Conservation (phyloP, 352 stramenopile genomes). For the Blastocystis sp. region DNA sequence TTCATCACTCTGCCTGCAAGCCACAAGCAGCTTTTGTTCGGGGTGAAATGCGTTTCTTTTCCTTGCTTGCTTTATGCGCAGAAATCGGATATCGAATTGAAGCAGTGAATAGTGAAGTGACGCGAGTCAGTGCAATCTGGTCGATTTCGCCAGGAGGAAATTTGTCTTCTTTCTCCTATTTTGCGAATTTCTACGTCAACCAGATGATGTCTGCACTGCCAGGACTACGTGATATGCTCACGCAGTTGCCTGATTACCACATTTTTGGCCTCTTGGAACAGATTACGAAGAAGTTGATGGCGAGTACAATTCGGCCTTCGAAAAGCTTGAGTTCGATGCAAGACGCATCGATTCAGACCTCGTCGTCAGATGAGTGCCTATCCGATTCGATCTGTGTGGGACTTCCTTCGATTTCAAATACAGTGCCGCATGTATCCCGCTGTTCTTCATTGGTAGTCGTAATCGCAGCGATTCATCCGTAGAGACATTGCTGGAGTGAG, state of each 20-base stretch:
- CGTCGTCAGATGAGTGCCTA: not conserved
- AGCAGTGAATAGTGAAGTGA: not conserved
- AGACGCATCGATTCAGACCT: not conserved
- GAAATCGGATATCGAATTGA: conserved; percentile 16
- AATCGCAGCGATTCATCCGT: not conserved
- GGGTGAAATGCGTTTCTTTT: not conserved
- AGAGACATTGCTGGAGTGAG: conserved; percentile 44
- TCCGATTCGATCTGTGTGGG: not conserved
- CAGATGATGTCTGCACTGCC: not conserved
- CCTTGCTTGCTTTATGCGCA: not conserved
- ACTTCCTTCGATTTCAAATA: not conserved
- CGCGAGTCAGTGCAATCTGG: conserved; percentile 8
- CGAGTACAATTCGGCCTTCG: not conserved
- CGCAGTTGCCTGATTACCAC: not conserved
- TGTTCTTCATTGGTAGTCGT: not conserved
- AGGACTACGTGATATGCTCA: not conserved
- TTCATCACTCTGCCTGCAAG: not conserved
- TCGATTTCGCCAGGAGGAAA: not conserved
- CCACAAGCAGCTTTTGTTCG: not conserved
- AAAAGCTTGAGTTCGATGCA: not conserved
- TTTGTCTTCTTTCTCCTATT: not conserved
- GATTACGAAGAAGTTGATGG: not conserved
- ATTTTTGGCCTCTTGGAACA: not conserved
- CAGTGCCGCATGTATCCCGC: not conserved
- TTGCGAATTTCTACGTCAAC: not conserved